Percentiles rank a stretch among this genome's conserved stretches.
Evolutionary conservation across 495 filamentous ascomycete species (phyloP).

Genomic region (Daldinia decipiens): DNA sequence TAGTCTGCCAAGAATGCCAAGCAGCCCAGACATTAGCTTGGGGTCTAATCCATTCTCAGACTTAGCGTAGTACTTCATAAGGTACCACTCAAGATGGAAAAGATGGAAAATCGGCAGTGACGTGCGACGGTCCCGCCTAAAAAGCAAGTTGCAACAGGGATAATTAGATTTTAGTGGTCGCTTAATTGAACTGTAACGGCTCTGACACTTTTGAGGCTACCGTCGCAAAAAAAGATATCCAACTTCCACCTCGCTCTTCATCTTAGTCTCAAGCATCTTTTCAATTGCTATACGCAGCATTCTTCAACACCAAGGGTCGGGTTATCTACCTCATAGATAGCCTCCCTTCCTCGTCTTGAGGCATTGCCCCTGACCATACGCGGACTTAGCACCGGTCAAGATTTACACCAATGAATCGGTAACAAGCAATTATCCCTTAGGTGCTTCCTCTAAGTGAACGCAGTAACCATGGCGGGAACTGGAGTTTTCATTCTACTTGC

Average conservation of each 20-base stretch:
- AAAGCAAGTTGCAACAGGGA: slow-evolving; percentile 25
- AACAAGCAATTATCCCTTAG: slow-evolving; percentile 31
- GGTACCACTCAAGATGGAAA: slow-evolving; percentile 34
- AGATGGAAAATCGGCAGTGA: slow-evolving; percentile 44
- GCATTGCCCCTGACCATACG: slow-evolving; percentile 7
- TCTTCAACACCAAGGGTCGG: slow-evolving; percentile 13
- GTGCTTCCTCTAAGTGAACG: slow-evolving; percentile 35
- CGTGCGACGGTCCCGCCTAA: slow-evolving; percentile 43
- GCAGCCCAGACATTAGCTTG: not conserved
- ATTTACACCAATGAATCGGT: slow-evolving; percentile 46
- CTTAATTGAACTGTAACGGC: slow-evolving; percentile 4
- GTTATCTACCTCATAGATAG: slow-evolving; percentile 4
- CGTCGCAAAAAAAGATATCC: slow-evolving; percentile 41
- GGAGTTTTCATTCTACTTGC: slow-evolving; percentile 87
- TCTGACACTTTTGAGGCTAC: slow-evolving; percentile 41
- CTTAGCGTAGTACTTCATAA: slow-evolving; percentile 19
- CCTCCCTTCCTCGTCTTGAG: slow-evolving; percentile 6
- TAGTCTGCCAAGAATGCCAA: not conserved
- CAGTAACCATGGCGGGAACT: slow-evolving; percentile 48
- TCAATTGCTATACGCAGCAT: slow-evolving; percentile 8
- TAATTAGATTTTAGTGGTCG: slow-evolving; percentile 26
- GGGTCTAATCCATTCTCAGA: slow-evolving; percentile 1
- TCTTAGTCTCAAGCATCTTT: slow-evolving; percentile 12
- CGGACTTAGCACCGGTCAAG: slow-evolving; percentile 1
- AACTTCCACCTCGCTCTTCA: slow-evolving; percentile 7